phyloP scores from a whole-genome alignment of 371 early-diverging fungal species.

The Rhizomucor miehei region DNA sequence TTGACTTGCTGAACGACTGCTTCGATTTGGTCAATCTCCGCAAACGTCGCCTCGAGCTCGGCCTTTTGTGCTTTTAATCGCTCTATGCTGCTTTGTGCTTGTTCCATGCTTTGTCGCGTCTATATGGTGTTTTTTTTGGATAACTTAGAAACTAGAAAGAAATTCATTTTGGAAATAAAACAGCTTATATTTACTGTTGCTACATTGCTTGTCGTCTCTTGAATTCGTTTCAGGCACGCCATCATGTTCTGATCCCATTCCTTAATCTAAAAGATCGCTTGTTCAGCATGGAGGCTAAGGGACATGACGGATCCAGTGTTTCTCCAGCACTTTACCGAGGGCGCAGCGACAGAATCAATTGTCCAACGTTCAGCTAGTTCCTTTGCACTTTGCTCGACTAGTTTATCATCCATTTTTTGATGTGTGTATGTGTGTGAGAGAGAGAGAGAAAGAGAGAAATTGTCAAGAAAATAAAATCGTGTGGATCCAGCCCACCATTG shows the following conservation, averaged over 20 bases:
- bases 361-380: conserved; percentile 20
- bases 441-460: too few relatives aligned
- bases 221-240: conserved; percentile 18
- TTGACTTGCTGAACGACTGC: conserved; percentile 28
- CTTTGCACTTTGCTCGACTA: background rate
- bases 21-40: conserved; percentile 40
- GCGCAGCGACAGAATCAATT: conserved; percentile 11
- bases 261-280: conserved; percentile 9
- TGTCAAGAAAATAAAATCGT: too few relatives aligned
- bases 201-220: conserved; percentile 15
- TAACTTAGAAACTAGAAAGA: background rate
- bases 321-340: conserved; percentile 10
- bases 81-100: conserved; percentile 6
- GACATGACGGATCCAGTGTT: background rate
- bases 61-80: conserved; percentile 17
- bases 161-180: background rate
- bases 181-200: conserved; percentile 21
- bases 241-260: conserved; percentile 12
- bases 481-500: too few relatives aligned
- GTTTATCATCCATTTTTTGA: background rate
- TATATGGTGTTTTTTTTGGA: conserved; percentile 18
- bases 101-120: conserved; percentile 10
- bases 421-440: too few relatives aligned
- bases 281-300: background rate
- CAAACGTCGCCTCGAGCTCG: conserved; percentile 23